These are phyloP conservation scores for Bipolaris zeicola DNA, from an alignment of 2,329 filamentous ascomycete genomes.

Conservation along the genomic window DNA sequence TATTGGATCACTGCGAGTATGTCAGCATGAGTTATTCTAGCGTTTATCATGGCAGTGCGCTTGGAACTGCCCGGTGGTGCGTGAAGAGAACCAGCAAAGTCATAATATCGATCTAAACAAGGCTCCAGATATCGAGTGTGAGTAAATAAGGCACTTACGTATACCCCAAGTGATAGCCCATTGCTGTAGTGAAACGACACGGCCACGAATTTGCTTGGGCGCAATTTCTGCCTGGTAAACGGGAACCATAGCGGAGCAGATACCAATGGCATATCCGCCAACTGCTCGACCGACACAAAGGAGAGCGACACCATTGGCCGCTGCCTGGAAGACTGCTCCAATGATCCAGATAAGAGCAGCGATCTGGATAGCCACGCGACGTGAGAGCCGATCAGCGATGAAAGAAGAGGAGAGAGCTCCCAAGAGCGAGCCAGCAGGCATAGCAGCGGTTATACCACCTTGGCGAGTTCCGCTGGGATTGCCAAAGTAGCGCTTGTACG, in stretches of 20 bases:
- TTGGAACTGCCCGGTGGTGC: too few relatives aligned
- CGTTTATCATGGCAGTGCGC: conserved; percentile 15
- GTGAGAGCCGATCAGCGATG: conserved; percentile 54
- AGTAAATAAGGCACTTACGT: conserved; percentile 51
- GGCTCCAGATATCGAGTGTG: not conserved
- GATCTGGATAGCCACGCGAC: conserved; percentile 52
- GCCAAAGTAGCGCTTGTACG: conserved; percentile 48
- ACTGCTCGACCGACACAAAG: conserved; percentile 68
- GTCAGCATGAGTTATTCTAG: conserved; percentile 42
- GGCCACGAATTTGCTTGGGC: conserved; percentile 55
- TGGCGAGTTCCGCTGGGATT: conserved; percentile 43
- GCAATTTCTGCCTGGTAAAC: conserved; percentile 90
- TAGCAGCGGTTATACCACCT: conserved; percentile 55
- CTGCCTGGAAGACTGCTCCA: conserved; percentile 50
- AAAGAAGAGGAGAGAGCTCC: conserved; percentile 55
- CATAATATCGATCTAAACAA: conserved; percentile 33
- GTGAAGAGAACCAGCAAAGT: not conserved
- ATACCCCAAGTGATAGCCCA: conserved; percentile 67
- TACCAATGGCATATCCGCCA: conserved; percentile 84
- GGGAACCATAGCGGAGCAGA: conserved; percentile 88
- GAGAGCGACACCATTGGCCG: conserved; percentile 47
- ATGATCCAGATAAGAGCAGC: conserved; percentile 55
- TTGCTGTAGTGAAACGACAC: conserved; percentile 65
- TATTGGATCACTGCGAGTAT: conserved; percentile 58
- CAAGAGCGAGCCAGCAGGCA: conserved; percentile 57